Evolutionary conservation across 257 asterid species (phyloP).

Genomic region (Primulina eburnea): DNA sequence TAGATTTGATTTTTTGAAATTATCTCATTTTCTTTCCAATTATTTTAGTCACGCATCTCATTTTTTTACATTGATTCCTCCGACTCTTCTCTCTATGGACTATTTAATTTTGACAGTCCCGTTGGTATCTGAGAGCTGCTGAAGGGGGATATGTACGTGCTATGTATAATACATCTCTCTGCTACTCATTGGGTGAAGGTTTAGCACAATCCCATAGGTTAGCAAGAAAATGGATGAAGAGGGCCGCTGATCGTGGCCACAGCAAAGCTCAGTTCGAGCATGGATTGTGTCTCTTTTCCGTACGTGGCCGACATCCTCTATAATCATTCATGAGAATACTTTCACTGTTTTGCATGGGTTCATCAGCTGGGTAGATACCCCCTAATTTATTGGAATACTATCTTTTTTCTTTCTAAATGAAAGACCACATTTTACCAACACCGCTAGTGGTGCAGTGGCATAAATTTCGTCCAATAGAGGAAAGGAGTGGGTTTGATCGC

Average conservation of each 20-base stretch:
- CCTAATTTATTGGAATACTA: background rate
- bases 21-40: background rate
- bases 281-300: conserved; percentile 78
- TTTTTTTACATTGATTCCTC: background rate
- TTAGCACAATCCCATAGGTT: conserved; percentile 49
- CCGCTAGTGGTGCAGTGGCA: background rate
- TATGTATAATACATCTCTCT: conserved; percentile 80
- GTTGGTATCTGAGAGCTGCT: conserved; percentile 79
- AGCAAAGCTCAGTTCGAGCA: conserved; percentile 90
- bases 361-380: no score
- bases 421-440: background rate
- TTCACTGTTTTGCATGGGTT: background rate
- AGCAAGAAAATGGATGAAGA: conserved; percentile 95
- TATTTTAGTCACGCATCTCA: no score
- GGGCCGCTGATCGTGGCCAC: conserved; percentile 90
- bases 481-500: no score
- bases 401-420: background rate
- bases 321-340: background rate
- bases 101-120: conserved; percentile 48
- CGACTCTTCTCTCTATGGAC: background rate
- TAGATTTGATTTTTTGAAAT: no score
- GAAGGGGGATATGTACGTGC: conserved; percentile 96
- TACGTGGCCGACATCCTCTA: conserved; percentile 29
- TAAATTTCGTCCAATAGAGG: background rate
- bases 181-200: conserved; percentile 85